Conservation (phyloP, 2,329 filamentous ascomycete genomes). For the Apiospora kogelbergensis region DNA sequence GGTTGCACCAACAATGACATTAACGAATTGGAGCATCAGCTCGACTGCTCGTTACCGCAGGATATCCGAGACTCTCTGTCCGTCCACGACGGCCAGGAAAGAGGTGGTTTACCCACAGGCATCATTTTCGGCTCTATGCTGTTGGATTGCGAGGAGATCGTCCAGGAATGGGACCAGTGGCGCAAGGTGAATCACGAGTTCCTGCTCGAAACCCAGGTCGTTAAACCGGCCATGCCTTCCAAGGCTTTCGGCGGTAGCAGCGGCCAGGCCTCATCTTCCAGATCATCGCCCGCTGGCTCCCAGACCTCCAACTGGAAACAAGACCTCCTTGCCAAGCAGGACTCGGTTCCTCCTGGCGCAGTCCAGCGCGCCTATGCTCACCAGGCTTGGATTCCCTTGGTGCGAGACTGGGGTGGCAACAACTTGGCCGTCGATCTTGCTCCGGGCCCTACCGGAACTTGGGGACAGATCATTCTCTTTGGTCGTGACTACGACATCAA, state of each 20-base stretch:
- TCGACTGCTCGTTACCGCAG: constrained; percentile 90
- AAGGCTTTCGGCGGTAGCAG: constrained; percentile 67
- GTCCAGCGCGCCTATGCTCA: constrained; percentile 94
- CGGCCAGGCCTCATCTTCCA: constrained; percentile 67
- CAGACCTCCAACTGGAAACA: constrained; percentile 75
- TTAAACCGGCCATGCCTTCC: constrained; percentile 62
- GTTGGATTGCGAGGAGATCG: constrained; percentile 95
- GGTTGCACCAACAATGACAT: constrained; percentile 91
- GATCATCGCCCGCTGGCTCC: constrained; percentile 46
- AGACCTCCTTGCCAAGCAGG: constrained; percentile 79
- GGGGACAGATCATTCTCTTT: constrained; percentile 96
- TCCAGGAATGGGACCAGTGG: constrained; percentile 98
- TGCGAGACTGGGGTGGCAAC: constrained; percentile 98
- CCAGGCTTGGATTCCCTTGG: constrained; percentile 91
- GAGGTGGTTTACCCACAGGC: constrained; percentile 85
- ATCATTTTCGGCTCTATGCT: constrained; percentile 94
- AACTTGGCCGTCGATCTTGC: constrained; percentile 92
- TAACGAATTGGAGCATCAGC: constrained; percentile 93
- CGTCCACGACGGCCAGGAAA: constrained; percentile 95
- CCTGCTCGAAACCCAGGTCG: constrained; percentile 60
- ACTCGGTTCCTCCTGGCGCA: constrained; percentile 81
- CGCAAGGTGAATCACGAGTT: constrained; percentile 89
- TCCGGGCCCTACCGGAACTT: constrained; percentile 84
- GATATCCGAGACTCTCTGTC: constrained; percentile 91
- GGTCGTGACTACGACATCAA: constrained; percentile 98